Percentiles rank a stretch among this genome's conserved stretches.
Evolutionary conservation across 257 asterid genomes (phyloP).

Genomic region (Mitragyna speciosa): DNA sequence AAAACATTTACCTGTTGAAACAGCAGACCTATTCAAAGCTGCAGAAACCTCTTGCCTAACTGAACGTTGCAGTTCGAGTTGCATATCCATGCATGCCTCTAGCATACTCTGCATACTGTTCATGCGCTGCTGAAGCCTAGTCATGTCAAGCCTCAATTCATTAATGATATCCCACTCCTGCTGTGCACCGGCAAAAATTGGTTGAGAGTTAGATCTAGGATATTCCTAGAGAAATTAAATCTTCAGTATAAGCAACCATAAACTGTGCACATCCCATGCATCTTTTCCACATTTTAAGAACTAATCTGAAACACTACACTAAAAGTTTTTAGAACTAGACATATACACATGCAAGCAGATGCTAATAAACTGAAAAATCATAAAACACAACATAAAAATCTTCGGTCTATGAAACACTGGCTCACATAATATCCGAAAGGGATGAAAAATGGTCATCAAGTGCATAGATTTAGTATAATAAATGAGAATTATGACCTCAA

Average conservation of each 20-base stretch:
- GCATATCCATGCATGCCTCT: constrained; percentile 90
- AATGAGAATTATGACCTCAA: neutral
- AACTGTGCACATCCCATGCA: neutral
- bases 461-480: neutral
- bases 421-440: neutral
- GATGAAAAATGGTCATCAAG: neutral
- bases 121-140: constrained; percentile 79
- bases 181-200: neutral
- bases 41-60: constrained; percentile 81
- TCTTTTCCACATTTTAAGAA: constrained; percentile 5
- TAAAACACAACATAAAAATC: constrained; percentile 1
- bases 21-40: constrained; percentile 57
- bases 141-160: constrained; percentile 74
- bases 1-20: constrained; percentile 45
- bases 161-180: constrained; percentile 75
- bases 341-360: neutral
- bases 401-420: neutral
- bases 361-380: neutral
- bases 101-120: constrained; percentile 75
- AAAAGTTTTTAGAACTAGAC: neutral
- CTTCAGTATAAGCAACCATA: neutral
- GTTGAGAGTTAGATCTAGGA: neutral
- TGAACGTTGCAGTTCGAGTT: constrained; percentile 69
- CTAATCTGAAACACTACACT: neutral
- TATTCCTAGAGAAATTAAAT: neutral